Percentiles rank a stretch among this genome's conserved stretches.
Evolutionary conservation across 208 protist genomes (phyloP).

Genomic region (Leishmania arabica): DNA sequence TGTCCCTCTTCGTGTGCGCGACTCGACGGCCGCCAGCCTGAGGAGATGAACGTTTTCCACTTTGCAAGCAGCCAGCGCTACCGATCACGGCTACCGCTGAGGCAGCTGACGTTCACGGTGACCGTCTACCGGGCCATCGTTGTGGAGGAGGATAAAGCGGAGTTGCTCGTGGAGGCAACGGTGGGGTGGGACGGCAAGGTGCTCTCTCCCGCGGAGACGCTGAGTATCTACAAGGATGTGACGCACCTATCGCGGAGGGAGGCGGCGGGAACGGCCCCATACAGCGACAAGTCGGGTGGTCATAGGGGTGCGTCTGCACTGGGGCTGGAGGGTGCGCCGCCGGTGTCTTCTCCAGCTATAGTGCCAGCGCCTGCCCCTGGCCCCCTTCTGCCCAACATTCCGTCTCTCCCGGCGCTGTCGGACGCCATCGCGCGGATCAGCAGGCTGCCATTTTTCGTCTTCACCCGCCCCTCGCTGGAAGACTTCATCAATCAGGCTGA

Average conservation of each 20-base stretch:
- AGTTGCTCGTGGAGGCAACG: slow-evolving; percentile 44
- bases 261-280: not conserved
- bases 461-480: slow-evolving; percentile 65
- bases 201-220: slow-evolving; percentile 55
- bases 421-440: slow-evolving; percentile 33
- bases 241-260: not conserved
- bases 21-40: not conserved
- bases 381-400: not conserved
- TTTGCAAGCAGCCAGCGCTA: slow-evolving; percentile 72
- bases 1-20: not conserved
- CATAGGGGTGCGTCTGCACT: not conserved
- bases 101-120: slow-evolving; percentile 55
- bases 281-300: not conserved
- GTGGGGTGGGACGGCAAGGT: slow-evolving; percentile 73
- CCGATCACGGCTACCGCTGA: slow-evolving; percentile 45
- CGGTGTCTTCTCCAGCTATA: not conserved
- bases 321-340: not conserved
- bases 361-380: not conserved
- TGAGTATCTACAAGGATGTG: slow-evolving; percentile 38
- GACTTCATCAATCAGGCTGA: slow-evolving; percentile 69
- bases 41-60: slow-evolving; percentile 53
- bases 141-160: slow-evolving; percentile 60
- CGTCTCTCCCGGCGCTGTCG: slow-evolving; percentile 12
- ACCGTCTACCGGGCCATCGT: slow-evolving; percentile 62
- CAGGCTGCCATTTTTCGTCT: slow-evolving; percentile 36